phyloP scores from a whole-genome alignment of 371 early-diverging fungal species.

The Smittium culicis region DNA sequence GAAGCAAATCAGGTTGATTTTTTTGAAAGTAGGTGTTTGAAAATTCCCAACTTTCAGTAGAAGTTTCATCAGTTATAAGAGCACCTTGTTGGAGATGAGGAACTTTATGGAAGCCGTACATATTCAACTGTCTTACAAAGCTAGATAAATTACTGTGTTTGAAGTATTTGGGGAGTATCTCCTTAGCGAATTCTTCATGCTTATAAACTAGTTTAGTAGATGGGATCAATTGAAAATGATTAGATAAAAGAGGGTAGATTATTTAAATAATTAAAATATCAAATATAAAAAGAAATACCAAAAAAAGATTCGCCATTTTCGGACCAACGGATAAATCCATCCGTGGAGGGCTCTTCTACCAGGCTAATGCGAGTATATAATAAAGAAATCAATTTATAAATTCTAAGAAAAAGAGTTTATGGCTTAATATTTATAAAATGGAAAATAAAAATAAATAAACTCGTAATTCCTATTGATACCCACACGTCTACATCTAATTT shows the following conservation, averaged over 20 bases:
- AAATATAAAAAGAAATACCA: conserved; percentile 15
- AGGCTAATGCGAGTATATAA: too few species aligned
- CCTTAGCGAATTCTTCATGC: conserved; percentile 46
- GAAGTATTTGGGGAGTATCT: conserved; percentile 72
- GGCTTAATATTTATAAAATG: too few species aligned
- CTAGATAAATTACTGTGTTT: conserved; percentile 87
- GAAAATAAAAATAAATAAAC: too few species aligned
- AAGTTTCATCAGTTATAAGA: conserved; percentile 51
- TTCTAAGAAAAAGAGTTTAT: too few species aligned
- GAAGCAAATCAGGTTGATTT: conserved; percentile 61
- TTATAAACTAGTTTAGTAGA: neutral
- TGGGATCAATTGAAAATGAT: too few species aligned
- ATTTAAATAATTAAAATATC: conserved; percentile 16
- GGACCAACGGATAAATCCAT: conserved; percentile 63
- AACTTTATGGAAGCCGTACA: conserved; percentile 84
- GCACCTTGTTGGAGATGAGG: conserved; percentile 36
- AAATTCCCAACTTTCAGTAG: conserved; percentile 66
- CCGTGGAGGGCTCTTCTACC: conserved; percentile 50
- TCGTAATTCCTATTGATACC: too few species aligned
- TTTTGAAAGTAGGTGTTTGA: conserved; percentile 68
- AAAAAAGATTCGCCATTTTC: conserved; percentile 60
- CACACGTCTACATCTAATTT: too few species aligned
- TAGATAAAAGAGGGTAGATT: too few species aligned
- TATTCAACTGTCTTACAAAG: conserved; percentile 91
- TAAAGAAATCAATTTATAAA: too few species aligned